Percentiles rank a stretch among this genome's conserved stretches.
These are phyloP conservation scores for Colletotrichum sp. DNA, from an alignment of 2,329 filamentous ascomycete genomes.

Conservation along the genomic window DNA sequence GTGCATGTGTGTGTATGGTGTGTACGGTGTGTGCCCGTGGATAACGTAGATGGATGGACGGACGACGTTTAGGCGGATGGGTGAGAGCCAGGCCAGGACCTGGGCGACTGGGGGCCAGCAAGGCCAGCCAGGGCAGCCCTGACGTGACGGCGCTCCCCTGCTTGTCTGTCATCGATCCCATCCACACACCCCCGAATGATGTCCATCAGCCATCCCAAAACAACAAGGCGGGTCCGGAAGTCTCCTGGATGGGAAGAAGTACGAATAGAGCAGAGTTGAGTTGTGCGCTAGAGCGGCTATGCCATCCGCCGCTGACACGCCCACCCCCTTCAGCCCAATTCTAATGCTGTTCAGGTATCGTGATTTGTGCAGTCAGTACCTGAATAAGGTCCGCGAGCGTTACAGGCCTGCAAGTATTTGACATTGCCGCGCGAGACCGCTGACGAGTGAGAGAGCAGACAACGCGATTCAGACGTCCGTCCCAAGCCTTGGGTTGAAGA, in stretches of 20 bases:
- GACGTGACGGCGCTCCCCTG: slow-evolving; percentile 8
- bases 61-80: slow-evolving; percentile 2
- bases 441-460: slow-evolving; percentile 1
- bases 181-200: neutral
- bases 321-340: slow-evolving; percentile 16
- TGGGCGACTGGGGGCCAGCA: neutral
- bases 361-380: slow-evolving; percentile 3
- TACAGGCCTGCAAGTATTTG: slow-evolving; percentile 3
- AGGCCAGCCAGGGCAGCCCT: slow-evolving; percentile 1
- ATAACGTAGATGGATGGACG: slow-evolving; percentile 1
- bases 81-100: neutral
- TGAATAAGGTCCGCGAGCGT: slow-evolving; percentile 17
- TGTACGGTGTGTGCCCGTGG: neutral
- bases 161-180: neutral
- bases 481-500: slow-evolving; percentile 4
- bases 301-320: slow-evolving; percentile 17
- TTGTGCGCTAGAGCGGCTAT: slow-evolving; percentile 21
- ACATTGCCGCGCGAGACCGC: slow-evolving; percentile 10
- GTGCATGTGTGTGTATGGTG: neutral
- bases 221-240: slow-evolving; percentile 7
- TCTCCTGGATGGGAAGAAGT: slow-evolving; percentile 1
- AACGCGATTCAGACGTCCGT: slow-evolving; percentile 15
- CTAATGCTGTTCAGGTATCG: slow-evolving; percentile 12
- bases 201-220: slow-evolving; percentile 14
- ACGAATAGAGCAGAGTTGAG: neutral